Base-by-base conservation (phyloP, 2,329 filamentous ascomycete species). In the Hypoxylon sp. region DNA sequence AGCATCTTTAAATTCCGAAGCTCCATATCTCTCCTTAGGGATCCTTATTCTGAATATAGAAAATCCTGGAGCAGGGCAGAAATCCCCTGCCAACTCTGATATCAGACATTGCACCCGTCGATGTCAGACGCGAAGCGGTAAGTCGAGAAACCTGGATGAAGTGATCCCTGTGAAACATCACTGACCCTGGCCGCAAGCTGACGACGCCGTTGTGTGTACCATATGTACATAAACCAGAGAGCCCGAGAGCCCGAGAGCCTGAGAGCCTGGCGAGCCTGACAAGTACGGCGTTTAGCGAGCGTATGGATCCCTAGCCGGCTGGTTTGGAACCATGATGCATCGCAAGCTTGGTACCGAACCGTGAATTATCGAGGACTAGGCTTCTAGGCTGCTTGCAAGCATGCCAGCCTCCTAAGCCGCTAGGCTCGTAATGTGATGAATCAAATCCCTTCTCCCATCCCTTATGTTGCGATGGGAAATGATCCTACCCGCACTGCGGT, bases 141-240 rank as follows among this genome's bases (percentile, higher is more conserved):
- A 51, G 50, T 48, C 31, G 58, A 56, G 50, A 52, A 55, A 53
- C 54, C 48, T 63, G 45, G 45, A 48, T 24, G 46, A 26, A 40
- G 24, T 58, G 47, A 58, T 63, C 50, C 48, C 40, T 55, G 47
- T 48, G 43, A 35, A 20, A 45, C 20, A 45, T 40, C 11, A 26
- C 11, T 15, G 20, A 42, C 15, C 38, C 21, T 11, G 38, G 38
- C 38, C 21, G 5, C n/a, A 7, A 24, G 13, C 38, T 42, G 20
- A 40, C 20, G 37, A 40, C 11, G 23, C 10, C 17, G 35, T 38
- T 11, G 11, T 24, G 6, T 13, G 18, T 4, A 41, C 11, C 18
- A 2, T 24, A 15, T 20, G 8, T 13, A 40, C 23, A 21, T n/a
- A n/a, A n/a, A n/a, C n/a, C n/a, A n/a, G n/a, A n/a, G n/a, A n/a